These are phyloP conservation scores for Oropetium thomaeum DNA, from an alignment of 176 grass and related monocot species.

Conservation along the genomic window DNA sequence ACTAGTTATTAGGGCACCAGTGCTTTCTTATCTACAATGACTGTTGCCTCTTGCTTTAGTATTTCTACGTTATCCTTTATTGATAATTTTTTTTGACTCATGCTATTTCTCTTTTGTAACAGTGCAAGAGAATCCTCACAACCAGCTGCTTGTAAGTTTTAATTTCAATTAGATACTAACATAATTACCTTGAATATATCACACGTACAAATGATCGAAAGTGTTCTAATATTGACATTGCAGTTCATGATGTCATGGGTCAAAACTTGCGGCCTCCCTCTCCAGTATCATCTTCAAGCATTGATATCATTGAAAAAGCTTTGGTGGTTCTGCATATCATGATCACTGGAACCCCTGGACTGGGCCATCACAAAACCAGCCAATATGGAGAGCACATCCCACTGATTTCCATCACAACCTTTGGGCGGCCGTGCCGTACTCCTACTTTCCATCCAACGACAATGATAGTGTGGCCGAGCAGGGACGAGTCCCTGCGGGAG, in stretches of 20 bases:
- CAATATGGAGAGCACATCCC: constrained; percentile 17
- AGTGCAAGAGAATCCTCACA: constrained; percentile 45
- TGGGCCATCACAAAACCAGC: constrained; percentile 32
- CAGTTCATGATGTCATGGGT: constrained; percentile 54
- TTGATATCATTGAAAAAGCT: constrained; percentile 23
- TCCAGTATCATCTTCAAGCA: constrained; percentile 14
- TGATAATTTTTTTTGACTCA: constrained; percentile 18
- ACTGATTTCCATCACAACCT: constrained; percentile 44
- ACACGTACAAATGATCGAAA: constrained; percentile 6
- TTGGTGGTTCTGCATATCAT: constrained; percentile 44
- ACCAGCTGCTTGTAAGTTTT: constrained; percentile 47
- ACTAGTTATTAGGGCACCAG: not conserved
- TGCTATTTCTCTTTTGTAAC: constrained; percentile 13
- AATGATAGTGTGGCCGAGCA: constrained; percentile 39
- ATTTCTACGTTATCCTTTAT: constrained; percentile 11
- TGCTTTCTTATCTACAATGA: not conserved
- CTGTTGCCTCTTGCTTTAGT: not conserved
- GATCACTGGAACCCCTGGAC: constrained; percentile 47
- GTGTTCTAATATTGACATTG: constrained; percentile 20
- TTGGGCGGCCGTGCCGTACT: constrained; percentile 25
- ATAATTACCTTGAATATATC: constrained; percentile 17
- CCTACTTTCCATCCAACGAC: constrained; percentile 38
- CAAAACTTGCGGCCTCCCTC: constrained; percentile 36
- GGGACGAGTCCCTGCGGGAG: constrained; percentile 24
- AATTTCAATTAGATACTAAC: not conserved